These are phyloP conservation scores for Sclerotinia spermophila DNA, from an alignment of 2,329 filamentous ascomycete species.

Conservation along the genomic window DNA sequence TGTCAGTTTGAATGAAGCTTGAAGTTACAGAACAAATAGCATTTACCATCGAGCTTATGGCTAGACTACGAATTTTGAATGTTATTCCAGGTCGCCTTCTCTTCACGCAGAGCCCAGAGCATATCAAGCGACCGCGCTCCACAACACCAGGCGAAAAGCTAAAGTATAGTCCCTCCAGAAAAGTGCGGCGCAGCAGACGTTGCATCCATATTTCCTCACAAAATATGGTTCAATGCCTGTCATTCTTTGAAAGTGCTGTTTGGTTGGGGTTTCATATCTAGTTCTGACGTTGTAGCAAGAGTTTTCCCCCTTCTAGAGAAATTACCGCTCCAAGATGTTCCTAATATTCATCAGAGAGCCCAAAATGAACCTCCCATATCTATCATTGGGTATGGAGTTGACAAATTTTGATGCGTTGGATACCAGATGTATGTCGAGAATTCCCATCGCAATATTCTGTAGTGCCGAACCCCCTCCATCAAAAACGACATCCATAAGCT, in stretches of 20 bases:
- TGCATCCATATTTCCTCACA: neutral
- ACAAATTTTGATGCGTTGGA: neutral
- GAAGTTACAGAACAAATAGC: neutral
- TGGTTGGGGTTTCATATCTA: neutral
- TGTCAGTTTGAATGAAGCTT: neutral
- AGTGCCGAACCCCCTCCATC: neutral
- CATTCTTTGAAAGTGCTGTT: neutral
- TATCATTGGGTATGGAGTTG: neutral
- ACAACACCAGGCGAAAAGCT: neutral
- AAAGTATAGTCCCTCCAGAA: neutral
- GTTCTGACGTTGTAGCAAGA: neutral
- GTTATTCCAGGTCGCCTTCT: neutral
- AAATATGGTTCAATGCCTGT: neutral
- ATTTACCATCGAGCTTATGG: neutral
- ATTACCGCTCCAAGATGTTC: neutral
- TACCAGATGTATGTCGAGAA: neutral
- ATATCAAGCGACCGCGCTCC: neutral
- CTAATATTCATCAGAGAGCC: neutral
- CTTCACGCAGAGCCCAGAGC: neutral
- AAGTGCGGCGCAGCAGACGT: neutral
- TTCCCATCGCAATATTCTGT: neutral
- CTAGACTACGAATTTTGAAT: neutral
- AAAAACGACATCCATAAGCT: neutral
- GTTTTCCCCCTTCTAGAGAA: no score
- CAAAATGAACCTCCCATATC: neutral